Evolutionary conservation across 176 grass and related monocot genomes (phyloP).

Genomic region (Musa itinerans): DNA sequence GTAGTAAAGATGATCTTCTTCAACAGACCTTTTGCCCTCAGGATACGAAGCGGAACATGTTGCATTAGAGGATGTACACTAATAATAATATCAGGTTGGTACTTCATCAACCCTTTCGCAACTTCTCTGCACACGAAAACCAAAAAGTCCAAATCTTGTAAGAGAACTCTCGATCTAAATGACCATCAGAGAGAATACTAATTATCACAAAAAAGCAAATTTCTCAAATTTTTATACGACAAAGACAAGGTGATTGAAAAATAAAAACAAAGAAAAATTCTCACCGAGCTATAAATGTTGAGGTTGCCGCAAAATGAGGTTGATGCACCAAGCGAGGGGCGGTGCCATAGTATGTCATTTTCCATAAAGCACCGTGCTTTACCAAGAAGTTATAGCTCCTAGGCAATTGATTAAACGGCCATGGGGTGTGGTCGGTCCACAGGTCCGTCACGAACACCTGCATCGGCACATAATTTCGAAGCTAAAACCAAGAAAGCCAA

Average conservation of each 20-base stretch:
- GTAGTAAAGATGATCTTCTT: conserved; percentile 98
- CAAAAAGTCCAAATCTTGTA: neutral
- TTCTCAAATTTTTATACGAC: neutral
- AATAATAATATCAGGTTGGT: conserved; percentile 98
- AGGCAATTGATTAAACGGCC: conserved; percentile 97
- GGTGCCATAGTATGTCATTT: conserved; percentile 92
- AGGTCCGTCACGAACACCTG: conserved; percentile 91
- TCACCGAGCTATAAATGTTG: conserved; percentile 92
- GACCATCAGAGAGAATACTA: no score
- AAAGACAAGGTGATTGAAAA: neutral
- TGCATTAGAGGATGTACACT: conserved; percentile 99
- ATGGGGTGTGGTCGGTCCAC: conserved; percentile 92
- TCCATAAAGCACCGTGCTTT: conserved; percentile 91
- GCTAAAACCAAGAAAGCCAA: neutral
- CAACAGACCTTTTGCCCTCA: conserved; percentile 74
- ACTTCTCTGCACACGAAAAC: conserved; percentile 53
- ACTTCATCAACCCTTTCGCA: conserved; percentile 93
- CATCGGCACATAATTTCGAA: neutral
- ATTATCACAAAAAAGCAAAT: neutral
- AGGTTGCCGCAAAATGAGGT: conserved; percentile 93
- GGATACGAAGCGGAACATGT: conserved; percentile 85
- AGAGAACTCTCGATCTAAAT: neutral
- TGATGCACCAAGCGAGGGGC: conserved; percentile 84
- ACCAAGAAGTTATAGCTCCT: conserved; percentile 98
- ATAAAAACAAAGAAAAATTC: conserved; percentile 17